These are phyloP conservation scores for Vanderwaltozyma tropicalis DNA, from an alignment of 805 yeast species.

Conservation along the genomic window DNA sequence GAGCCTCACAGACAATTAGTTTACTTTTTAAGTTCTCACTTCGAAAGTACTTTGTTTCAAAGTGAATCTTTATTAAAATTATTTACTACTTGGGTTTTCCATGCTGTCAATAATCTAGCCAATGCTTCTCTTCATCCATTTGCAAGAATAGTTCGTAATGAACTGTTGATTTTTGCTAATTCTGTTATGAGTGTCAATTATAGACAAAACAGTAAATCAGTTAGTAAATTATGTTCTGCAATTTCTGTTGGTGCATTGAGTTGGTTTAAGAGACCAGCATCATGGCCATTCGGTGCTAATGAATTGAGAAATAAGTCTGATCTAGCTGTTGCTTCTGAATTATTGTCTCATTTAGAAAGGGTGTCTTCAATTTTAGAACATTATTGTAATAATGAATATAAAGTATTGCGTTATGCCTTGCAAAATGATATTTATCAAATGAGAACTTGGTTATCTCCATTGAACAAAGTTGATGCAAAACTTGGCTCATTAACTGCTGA, in stretches of 20 bases:
- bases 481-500: constrained; percentile 29
- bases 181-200: constrained; percentile 51
- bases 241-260: constrained; percentile 59
- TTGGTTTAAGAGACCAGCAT: constrained; percentile 60
- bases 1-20: constrained; percentile 66
- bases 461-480: constrained; percentile 22
- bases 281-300: constrained; percentile 82
- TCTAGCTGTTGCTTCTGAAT: constrained; percentile 43
- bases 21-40: constrained; percentile 58
- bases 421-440: constrained; percentile 66
- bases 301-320: constrained; percentile 62
- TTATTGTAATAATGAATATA: constrained; percentile 38
- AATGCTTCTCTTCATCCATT: constrained; percentile 75
- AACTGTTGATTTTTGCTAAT: constrained; percentile 56
- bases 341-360: constrained; percentile 27
- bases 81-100: constrained; percentile 49
- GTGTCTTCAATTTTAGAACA: constrained; percentile 12
- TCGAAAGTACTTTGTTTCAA: constrained; percentile 67
- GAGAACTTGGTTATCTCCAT: constrained; percentile 60
- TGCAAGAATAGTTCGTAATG: constrained; percentile 66
- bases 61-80: constrained; percentile 59
- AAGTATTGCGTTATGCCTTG: constrained; percentile 50
- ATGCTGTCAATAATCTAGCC: constrained; percentile 42
- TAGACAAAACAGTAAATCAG: constrained; percentile 38
- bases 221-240: constrained; percentile 32